Base-by-base conservation (phyloP, 495 filamentous ascomycete genomes). In the Aspergillus olivimuriae region DNA sequence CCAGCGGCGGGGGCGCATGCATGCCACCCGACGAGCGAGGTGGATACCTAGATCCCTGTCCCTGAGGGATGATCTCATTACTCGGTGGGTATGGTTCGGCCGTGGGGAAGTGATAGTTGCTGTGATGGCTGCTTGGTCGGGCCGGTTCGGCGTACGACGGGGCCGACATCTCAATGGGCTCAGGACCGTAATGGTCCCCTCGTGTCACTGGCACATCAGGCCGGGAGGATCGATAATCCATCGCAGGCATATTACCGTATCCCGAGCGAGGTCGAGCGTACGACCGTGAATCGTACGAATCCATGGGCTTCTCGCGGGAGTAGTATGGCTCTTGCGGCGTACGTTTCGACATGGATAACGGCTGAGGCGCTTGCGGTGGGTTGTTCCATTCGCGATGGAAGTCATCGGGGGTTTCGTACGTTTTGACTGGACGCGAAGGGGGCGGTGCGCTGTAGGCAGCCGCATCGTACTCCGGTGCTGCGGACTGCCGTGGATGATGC, bases 351-450 rank as follows among this genome's bases (percentile, higher is more conserved):
- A 41, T 28, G 5, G 38, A 15, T 2, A 41, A 43, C 22, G 37
- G 15, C 39, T 26, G 48, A 28, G 56, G 52, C 22, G 45, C 42
- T 12, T 49, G 56, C 24, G 48, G 47, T 2, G 56, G 36, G 10
- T 40, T 24, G 18, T 57, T 54, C 58, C 61, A 65, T 44, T 65
- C 62, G 14, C 53, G 49, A 2, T 59, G 52, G 16, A 63, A 55
- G 42, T 54, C 44, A 39, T 63, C 60, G 9, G 53, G 50, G 16
- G 49, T 47, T 17, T 67, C 65, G 35, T 70, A 64, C 21, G 42
- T 39, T 46, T 55, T 51, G 37, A 39, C 38, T 12, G 56, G 53
- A 14, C 46, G 50, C 4, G 35, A 39, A n/a, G 49, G 22, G 10
- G 53, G 48, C 7, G 55, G 48, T 17, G 51, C 38, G 10, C 37